Evolutionary conservation across 306 rosid species (phyloP), one percentile per base, ranked within the genome.

Genomic region (Vigna nakashimae): DNA sequence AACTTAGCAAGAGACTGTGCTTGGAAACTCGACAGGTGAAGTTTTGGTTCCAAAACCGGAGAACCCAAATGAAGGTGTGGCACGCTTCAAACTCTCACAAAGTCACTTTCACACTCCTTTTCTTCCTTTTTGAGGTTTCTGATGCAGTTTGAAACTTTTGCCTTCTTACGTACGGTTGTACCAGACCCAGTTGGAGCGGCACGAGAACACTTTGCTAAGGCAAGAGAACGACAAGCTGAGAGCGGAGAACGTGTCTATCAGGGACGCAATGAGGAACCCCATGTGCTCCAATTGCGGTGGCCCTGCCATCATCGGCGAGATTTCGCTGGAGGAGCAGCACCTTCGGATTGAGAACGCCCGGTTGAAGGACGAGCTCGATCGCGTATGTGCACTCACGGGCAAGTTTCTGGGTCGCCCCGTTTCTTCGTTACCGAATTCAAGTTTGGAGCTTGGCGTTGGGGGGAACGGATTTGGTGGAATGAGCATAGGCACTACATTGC

Each of bases 31-130:
- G 97, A 52, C 98, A 95, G 59, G 98, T 95, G 42, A 95, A 95
- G 76, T 95, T 95, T 81, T 95, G 98, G 98, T 95, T 95, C 89
- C 98, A 95, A 86, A 95, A 95, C 88, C 87, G 98, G 62, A 89
- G 98, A 65, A 95, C 98, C 64, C 98, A 95, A 64, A 92, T 95
- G 98, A 95, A 95, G 96, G 98, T 94, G 53, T 8, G 46, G 14
- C 43, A 20, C 4, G 22, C 7, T 55, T 4, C 4, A 4, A 12
- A 32, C 14, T 4, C 20, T 16, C 4, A 17, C 24, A 20, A 26
- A 66, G 81, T 69, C 16, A 32, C 73, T 78, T 69, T 55, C 74
- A 49, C 55, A 24, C 58, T 51, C 49, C 38, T 51, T 64, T 17
- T 36, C 50, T 36, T 49, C 26, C 15, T 51, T 14, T 70, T 53